Evolutionary conservation across 1,284 basidiomycete genomes (phyloP), one percentile per base, ranked within the genome.

Genomic region (Puccinia hordei): DNA sequence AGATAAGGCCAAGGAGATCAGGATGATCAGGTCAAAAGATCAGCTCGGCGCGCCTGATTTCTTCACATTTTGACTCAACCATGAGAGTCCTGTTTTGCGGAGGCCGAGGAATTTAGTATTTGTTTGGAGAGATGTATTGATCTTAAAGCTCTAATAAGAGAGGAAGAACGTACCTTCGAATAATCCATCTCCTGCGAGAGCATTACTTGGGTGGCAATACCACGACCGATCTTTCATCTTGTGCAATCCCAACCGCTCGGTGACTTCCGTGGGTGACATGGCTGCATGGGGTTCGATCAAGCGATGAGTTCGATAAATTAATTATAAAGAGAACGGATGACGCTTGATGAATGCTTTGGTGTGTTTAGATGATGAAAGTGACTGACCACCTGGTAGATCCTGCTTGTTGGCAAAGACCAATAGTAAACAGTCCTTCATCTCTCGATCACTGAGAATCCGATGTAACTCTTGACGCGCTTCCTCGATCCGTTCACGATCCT

Each of bases 331-430:
- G 77, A 27, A 73, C 35, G 19, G 49, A 49, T 38, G 24, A n/a
- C 24, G 27, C 44, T 15, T 33, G 66, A n/a, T 33, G 22, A 19
- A 44, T 24, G 59, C 5, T 22, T 55, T 53, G 30, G 4, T 2
- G 3, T 12, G 51, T 38, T 59, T 59, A 9, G 22, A 12, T 59
- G n/a, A n/a, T n/a, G 10, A 12, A n/a, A 41, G 44, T 1, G 6
- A 73, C 71, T 59, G 30, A 96, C 95, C 95, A 85, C 94, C 95
- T 19, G 95, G 95, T 82, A 99, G 87, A 90, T 99, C 97, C 87
- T 99, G 97, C 88, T 99, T 99, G 88, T 98, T 99, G 30, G 97
- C 96, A 88, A 99, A 99, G 49, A 99, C 96, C 82, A 99, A 91
- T 85, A 99, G 86, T 81, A 98, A 86, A 85, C 95, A 98, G 83